phyloP scores from a whole-genome alignment of 495 filamentous ascomycete genomes.

The Neurospora sp. region DNA sequence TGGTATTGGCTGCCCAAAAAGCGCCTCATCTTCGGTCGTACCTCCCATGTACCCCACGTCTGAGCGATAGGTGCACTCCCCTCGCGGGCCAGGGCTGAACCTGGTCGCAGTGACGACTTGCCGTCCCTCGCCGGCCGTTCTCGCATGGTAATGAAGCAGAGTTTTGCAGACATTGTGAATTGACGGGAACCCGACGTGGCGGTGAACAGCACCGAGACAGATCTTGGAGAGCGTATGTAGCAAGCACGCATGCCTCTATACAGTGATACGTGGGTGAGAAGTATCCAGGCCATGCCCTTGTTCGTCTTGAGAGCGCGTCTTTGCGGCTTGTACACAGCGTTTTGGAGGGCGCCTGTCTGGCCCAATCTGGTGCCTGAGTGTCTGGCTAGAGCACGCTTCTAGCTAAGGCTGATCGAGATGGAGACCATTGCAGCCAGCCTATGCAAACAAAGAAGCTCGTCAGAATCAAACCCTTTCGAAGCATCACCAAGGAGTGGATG shows the following conservation, averaged over 20 bases:
- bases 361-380: not conserved
- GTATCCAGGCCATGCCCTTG: slow-evolving; percentile 23
- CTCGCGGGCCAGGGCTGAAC: slow-evolving; percentile 4
- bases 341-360: not conserved
- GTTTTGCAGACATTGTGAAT: slow-evolving; percentile 14
- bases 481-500: not conserved
- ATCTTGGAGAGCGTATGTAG: slow-evolving; percentile 20
- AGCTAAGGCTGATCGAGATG: not conserved
- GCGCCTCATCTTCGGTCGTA: slow-evolving; percentile 9
- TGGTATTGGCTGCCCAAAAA: not conserved
- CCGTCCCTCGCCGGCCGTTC: slow-evolving; percentile 11
- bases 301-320: slow-evolving; percentile 7
- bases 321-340: not conserved
- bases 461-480: slow-evolving; percentile 8
- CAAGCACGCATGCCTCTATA: slow-evolving; percentile 20
- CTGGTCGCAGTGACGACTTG: slow-evolving; percentile 19
- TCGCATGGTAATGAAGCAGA: slow-evolving; percentile 5
- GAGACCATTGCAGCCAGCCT: not conserved
- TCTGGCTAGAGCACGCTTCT: not conserved
- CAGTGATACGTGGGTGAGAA: slow-evolving; percentile 19
- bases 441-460: not conserved
- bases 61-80: slow-evolving; percentile 15
- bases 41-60: slow-evolving; percentile 12
- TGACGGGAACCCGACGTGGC: slow-evolving; percentile 23
- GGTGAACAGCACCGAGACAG: slow-evolving; percentile 25